phyloP scores from a whole-genome alignment of 2,329 filamentous ascomycete species.

The Microcera coccophila region DNA sequence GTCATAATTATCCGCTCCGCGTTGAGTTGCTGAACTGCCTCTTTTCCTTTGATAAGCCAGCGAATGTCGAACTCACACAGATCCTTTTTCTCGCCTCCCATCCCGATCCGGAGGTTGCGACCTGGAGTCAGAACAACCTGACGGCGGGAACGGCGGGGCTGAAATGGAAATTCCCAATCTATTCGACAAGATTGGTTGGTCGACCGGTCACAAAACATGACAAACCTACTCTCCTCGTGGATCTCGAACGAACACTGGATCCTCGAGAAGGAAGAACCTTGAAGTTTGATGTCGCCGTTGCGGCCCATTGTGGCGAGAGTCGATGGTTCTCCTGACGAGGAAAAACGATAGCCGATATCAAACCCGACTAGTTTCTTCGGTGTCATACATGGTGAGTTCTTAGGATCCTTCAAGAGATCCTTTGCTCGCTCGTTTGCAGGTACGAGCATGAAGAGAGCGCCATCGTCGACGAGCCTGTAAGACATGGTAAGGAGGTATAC shows the following conservation, averaged over 20 bases:
- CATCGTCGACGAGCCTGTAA: no score
- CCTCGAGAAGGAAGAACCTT: not conserved
- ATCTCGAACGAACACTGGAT: slow-evolving; percentile 2
- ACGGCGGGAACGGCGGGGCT: not conserved
- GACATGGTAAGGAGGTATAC: no score
- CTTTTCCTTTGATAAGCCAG: slow-evolving; percentile 1
- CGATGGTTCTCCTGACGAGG: not conserved
- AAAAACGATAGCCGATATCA: not conserved
- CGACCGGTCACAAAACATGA: slow-evolving; percentile 1
- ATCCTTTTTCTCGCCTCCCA: not conserved
- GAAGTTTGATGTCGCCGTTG: not conserved
- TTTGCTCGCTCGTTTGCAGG: not conserved
- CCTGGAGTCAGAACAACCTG: not conserved
- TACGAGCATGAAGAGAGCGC: not conserved
- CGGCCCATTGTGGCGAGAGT: slow-evolving; percentile 3
- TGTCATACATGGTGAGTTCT: not conserved
- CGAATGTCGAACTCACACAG: not conserved
- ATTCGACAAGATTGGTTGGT: not conserved
- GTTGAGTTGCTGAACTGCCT: not conserved
- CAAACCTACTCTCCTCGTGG: not conserved
- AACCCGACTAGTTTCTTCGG: not conserved
- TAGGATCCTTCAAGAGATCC: not conserved
- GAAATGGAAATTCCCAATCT: not conserved
- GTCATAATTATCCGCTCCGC: not conserved
- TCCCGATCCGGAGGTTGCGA: not conserved